These are phyloP conservation scores for Ganoderma lingzhi DNA, from an alignment of 1,284 basidiomycete species.

Conservation along the genomic window DNA sequence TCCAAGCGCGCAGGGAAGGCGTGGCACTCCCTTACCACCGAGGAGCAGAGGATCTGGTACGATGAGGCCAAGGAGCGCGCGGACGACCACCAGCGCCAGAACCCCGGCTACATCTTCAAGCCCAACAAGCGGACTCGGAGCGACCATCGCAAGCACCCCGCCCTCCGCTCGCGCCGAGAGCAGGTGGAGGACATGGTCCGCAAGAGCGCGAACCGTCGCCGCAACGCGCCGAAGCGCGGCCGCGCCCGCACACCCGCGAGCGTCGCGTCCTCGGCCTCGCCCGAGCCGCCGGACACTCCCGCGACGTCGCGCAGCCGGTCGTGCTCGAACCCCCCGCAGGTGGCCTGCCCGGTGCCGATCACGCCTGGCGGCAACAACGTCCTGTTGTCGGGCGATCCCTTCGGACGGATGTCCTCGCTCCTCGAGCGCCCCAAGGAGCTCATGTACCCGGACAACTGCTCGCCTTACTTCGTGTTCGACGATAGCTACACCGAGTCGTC, in stretches of 20 bases:
- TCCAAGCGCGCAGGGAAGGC: conserved; percentile 70
- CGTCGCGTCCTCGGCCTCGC: conserved; percentile 29
- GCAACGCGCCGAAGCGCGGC: conserved; percentile 8
- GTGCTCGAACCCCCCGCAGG: conserved; percentile 24
- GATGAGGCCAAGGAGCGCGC: conserved; percentile 59
- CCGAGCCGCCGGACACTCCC: conserved; percentile 34
- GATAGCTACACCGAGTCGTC: conserved; percentile 25
- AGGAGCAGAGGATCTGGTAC: conserved; percentile 58
- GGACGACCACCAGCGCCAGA: conserved; percentile 55
- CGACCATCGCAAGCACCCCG: conserved; percentile 24
- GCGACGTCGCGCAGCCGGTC: conserved; percentile 23
- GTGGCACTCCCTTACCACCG: conserved; percentile 58
- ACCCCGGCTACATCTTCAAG: conserved; percentile 71
- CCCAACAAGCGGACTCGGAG: conserved; percentile 44
- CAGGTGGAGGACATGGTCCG: conserved; percentile 38
- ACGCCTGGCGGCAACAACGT: conserved; percentile 13
- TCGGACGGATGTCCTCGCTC: conserved; percentile 21
- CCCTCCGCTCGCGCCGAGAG: conserved; percentile 35
- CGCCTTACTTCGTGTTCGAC: conserved; percentile 24
- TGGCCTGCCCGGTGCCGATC: conserved; percentile 18
- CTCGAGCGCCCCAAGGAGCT: conserved; percentile 26
- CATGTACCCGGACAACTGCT: conserved; percentile 20
- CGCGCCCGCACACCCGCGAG: conserved; percentile 27
- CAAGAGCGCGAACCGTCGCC: conserved; percentile 20
- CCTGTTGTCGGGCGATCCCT: conserved; percentile 14